These are phyloP conservation scores for Verbena officinalis DNA, from an alignment of 257 asterid genomes.

Conservation along the genomic window DNA sequence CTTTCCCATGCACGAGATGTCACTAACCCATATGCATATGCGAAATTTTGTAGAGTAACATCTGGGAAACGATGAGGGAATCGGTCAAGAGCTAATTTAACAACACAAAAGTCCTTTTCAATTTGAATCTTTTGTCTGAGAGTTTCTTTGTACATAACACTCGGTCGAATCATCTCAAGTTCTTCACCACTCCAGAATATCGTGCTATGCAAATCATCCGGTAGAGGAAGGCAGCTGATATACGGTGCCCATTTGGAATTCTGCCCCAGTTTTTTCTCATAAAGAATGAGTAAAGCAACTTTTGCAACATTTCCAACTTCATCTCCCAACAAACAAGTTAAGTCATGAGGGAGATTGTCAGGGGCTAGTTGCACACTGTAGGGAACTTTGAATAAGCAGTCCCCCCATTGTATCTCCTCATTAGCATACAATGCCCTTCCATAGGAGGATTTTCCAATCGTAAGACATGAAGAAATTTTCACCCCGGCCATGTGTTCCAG, in stretches of 20 bases:
- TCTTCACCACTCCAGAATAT: slow-evolving; percentile 74
- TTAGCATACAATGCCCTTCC: slow-evolving; percentile 76
- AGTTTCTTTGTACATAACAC: slow-evolving; percentile 66
- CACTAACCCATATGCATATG: slow-evolving; percentile 70
- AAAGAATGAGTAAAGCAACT: slow-evolving; percentile 72
- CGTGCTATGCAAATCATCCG: slow-evolving; percentile 66
- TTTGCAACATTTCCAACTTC: slow-evolving; percentile 62
- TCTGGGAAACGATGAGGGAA: slow-evolving; percentile 42
- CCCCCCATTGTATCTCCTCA: slow-evolving; percentile 54
- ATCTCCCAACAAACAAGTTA: slow-evolving; percentile 52
- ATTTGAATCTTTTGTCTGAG: slow-evolving; percentile 53
- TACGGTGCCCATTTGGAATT: slow-evolving; percentile 83
- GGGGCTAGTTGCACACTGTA: slow-evolving; percentile 63
- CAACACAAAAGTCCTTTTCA: slow-evolving; percentile 53
- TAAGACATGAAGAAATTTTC: slow-evolving; percentile 59
- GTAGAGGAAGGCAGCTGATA: slow-evolving; percentile 56
- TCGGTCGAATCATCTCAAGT: slow-evolving; percentile 62
- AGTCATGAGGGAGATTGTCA: slow-evolving; percentile 64
- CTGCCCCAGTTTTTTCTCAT: slow-evolving; percentile 59
- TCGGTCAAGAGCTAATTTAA: slow-evolving; percentile 46
- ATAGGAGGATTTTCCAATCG: slow-evolving; percentile 57
- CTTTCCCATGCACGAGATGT: slow-evolving; percentile 91
- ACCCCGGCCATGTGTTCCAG: slow-evolving; percentile 63
- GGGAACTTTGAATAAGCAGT: slow-evolving; percentile 75
- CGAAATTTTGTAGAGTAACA: slow-evolving; percentile 55